phyloP scores from a whole-genome alignment of 352 stramenopile genomes.

The Phytophthora meadii region DNA sequence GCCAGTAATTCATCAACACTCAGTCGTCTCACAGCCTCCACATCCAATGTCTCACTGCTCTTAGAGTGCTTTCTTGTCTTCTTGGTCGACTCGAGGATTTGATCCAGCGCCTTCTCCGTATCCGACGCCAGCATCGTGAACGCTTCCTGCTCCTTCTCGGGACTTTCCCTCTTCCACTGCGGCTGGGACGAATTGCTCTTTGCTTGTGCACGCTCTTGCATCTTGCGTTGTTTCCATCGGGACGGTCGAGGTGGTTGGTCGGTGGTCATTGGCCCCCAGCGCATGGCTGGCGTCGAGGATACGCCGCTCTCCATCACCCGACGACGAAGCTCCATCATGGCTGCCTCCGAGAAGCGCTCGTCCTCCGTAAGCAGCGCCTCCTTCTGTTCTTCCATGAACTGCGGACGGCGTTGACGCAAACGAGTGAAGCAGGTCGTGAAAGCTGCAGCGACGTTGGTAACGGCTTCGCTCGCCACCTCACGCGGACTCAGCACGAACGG shows the following conservation, averaged over 20 bases:
- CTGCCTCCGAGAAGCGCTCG: conserved; percentile 55
- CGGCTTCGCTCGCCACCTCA: conserved; percentile 45
- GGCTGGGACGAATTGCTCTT: conserved; percentile 22
- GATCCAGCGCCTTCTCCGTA: conserved; percentile 58
- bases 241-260: conserved; percentile 39
- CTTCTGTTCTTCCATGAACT: conserved; percentile 82
- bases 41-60: conserved; percentile 39
- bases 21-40: conserved; percentile 52
- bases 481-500: conserved; percentile 36
- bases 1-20: conserved; percentile 65
- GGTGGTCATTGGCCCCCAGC: conserved; percentile 31
- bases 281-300: conserved; percentile 3
- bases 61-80: conserved; percentile 24
- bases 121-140: conserved; percentile 49
- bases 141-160: conserved; percentile 30
- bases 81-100: conserved; percentile 45
- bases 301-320: conserved; percentile 63
- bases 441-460: conserved; percentile 24
- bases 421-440: conserved; percentile 61
- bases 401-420: conserved; percentile 43
- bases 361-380: conserved; percentile 67
- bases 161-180: conserved; percentile 19
- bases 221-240: conserved; percentile 51
- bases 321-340: conserved; percentile 74
- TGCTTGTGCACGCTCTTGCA: conserved; percentile 36